These are phyloP conservation scores for Ustilago curta DNA, from an alignment of 1,284 basidiomycete species.

Conservation along the genomic window DNA sequence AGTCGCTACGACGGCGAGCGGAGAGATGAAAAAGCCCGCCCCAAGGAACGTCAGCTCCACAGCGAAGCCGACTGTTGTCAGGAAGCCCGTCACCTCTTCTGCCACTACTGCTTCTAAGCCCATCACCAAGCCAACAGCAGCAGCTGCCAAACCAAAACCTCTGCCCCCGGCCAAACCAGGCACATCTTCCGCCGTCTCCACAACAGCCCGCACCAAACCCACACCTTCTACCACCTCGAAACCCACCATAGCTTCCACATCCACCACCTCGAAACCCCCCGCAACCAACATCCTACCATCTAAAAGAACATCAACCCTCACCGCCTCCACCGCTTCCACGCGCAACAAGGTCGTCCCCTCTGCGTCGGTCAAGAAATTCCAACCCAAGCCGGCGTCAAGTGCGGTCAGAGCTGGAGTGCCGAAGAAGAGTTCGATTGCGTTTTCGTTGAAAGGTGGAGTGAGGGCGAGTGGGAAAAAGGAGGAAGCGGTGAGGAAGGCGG, in stretches of 20 bases:
- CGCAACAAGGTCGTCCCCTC: conserved; percentile 39
- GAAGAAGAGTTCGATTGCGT: conserved; percentile 32
- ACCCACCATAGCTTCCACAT: too few relatives aligned
- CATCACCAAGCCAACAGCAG: conserved; percentile 4
- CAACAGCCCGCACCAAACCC: conserved; percentile 3
- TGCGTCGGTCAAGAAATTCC: conserved; percentile 27
- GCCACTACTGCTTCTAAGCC: neutral
- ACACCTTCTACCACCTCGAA: neutral
- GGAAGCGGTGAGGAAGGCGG: conserved; percentile 23
- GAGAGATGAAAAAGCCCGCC: neutral
- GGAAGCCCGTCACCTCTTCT: conserved; percentile 5
- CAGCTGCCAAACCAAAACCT: conserved; percentile 8
- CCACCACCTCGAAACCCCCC: neutral
- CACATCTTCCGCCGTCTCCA: neutral
- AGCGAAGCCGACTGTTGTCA: neutral
- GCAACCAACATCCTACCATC: neutral
- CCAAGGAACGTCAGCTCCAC: neutral
- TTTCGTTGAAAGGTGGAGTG: conserved; percentile 18
- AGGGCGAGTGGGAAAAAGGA: conserved; percentile 10
- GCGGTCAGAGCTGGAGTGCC: conserved; percentile 1
- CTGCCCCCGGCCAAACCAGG: neutral
- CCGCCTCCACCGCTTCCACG: conserved; percentile 39
- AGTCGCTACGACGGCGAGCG: neutral
- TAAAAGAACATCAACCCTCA: conserved; percentile 16
- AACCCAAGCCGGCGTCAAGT: conserved; percentile 24